phyloP scores from a whole-genome alignment of 225 moss, liverwort and hornwort genomes.

The Physcomitrium patens region DNA sequence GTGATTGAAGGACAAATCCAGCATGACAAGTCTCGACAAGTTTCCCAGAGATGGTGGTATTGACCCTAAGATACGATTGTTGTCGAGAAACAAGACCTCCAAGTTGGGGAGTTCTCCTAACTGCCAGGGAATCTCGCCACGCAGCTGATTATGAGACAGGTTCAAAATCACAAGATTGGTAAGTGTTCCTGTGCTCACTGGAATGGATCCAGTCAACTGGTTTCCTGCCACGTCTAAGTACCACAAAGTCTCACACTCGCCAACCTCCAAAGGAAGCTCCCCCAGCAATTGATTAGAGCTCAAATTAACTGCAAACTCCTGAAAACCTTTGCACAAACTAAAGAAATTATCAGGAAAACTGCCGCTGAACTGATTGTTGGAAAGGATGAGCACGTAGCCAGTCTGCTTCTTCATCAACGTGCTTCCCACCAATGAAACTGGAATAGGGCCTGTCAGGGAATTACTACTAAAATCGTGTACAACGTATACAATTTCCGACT shows the following conservation, averaged over 20 bases:
- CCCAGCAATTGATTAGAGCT: constrained; percentile 60
- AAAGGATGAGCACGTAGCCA: constrained; percentile 55
- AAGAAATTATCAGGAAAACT: constrained; percentile 49
- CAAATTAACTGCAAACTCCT: constrained; percentile 60
- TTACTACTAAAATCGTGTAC: constrained; percentile 65
- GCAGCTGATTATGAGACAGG: constrained; percentile 52
- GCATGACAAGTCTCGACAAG: constrained; percentile 52
- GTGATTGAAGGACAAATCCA: constrained; percentile 63
- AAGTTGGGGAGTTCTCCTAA: constrained; percentile 48
- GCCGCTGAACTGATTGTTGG: constrained; percentile 59
- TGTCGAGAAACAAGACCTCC: constrained; percentile 62
- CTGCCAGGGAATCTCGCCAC: constrained; percentile 55
- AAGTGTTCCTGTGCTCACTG: constrained; percentile 48
- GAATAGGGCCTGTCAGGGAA: constrained; percentile 45
- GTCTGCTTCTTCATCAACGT: constrained; percentile 42
- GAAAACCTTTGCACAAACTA: constrained; percentile 54
- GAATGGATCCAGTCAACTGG: constrained; percentile 53
- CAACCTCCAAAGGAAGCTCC: constrained; percentile 60
- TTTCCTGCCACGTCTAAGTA: constrained; percentile 62
- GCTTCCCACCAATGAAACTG: constrained; percentile 50
- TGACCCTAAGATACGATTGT: constrained; percentile 54
- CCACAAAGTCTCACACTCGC: constrained; percentile 56
- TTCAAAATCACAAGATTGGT: constrained; percentile 51
- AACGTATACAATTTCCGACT: constrained; percentile 37
- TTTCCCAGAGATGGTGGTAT: constrained; percentile 60